Conservation (phyloP, 169 alveolate species). For the Cryptosporidium tyzzeri region DNA sequence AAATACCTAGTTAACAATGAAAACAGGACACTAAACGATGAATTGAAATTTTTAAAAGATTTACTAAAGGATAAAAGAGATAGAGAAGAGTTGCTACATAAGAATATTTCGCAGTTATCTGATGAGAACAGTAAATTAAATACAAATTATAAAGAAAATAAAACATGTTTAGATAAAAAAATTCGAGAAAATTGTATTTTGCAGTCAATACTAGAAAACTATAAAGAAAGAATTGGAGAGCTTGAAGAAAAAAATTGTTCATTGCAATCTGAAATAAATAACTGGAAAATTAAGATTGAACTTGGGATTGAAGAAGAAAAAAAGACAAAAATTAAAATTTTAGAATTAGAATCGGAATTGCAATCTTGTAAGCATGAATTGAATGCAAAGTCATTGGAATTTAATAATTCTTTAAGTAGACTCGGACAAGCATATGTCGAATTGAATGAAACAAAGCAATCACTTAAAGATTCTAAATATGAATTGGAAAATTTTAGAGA, state of each 20-base stretch:
- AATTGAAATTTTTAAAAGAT: constrained; percentile 33
- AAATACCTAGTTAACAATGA: constrained; percentile 17
- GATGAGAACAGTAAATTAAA: constrained; percentile 37
- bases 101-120: constrained; percentile 13
- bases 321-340: not conserved
- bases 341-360: constrained; percentile 8
- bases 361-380: constrained; percentile 21
- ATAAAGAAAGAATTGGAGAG: constrained; percentile 25
- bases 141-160: constrained; percentile 8
- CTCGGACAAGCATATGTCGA: constrained; percentile 72
- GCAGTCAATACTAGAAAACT: constrained; percentile 56
- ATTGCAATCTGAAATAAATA: constrained; percentile 10
- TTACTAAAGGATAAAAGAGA: constrained; percentile 65
- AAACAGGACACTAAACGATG: constrained; percentile 40
- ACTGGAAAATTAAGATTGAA: constrained; percentile 1
- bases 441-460: constrained; percentile 52
- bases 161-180: constrained; percentile 7
- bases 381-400: constrained; percentile 24
- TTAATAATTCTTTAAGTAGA: constrained; percentile 54
- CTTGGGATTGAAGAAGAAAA: not conserved
- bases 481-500: not conserved
- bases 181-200: constrained; percentile 42
- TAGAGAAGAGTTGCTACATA: constrained; percentile 49
- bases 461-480: constrained; percentile 12
- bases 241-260: constrained; percentile 40